phyloP scores from a whole-genome alignment of 2,329 filamentous ascomycete species.

The Septoria petroselini region DNA sequence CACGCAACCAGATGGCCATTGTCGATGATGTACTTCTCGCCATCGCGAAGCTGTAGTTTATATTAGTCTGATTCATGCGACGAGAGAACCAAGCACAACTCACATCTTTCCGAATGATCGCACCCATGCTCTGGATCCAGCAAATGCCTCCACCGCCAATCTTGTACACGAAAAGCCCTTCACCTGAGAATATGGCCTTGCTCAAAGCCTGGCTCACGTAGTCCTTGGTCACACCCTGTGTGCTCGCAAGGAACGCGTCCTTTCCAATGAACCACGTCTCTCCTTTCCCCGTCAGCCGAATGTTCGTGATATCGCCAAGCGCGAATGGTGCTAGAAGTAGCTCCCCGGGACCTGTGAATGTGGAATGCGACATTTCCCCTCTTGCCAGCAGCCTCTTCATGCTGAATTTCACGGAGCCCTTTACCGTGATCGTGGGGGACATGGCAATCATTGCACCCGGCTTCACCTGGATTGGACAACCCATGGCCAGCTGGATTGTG shows the following conservation, averaged over 20 bases:
- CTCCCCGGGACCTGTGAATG: constrained; percentile 86
- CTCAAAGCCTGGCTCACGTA: constrained; percentile 76
- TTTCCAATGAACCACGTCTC: constrained; percentile 81
- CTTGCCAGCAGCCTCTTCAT: constrained; percentile 87
- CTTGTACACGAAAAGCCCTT: constrained; percentile 87
- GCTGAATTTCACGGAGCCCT: constrained; percentile 78
- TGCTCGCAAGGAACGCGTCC: constrained; percentile 81
- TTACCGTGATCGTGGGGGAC: constrained; percentile 81
- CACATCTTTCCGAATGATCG: constrained; percentile 91
- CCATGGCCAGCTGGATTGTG: constrained; percentile 84
- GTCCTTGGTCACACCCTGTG: constrained; percentile 82
- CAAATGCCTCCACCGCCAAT: constrained; percentile 75
- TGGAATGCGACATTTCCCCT: constrained; percentile 73
- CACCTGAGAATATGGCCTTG: constrained; percentile 91
- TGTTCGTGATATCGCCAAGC: constrained; percentile 80
- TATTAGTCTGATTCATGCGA: background rate
- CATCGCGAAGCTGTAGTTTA: constrained; percentile 49
- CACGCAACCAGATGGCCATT: constrained; percentile 70
- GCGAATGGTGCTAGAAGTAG: constrained; percentile 75
- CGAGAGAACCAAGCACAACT: constrained; percentile 39
- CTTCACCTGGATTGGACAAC: constrained; percentile 76
- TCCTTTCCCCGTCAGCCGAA: constrained; percentile 62
- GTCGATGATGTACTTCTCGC: constrained; percentile 83
- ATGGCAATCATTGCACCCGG: constrained; percentile 93
- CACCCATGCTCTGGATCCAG: constrained; percentile 91